A percentile compares a stretch with the other conserved stretches of the same genome.
Evolutionary conservation across 768 basidiomycete species (phyloP).

Genomic region (Macrolepiota dolichaula): DNA sequence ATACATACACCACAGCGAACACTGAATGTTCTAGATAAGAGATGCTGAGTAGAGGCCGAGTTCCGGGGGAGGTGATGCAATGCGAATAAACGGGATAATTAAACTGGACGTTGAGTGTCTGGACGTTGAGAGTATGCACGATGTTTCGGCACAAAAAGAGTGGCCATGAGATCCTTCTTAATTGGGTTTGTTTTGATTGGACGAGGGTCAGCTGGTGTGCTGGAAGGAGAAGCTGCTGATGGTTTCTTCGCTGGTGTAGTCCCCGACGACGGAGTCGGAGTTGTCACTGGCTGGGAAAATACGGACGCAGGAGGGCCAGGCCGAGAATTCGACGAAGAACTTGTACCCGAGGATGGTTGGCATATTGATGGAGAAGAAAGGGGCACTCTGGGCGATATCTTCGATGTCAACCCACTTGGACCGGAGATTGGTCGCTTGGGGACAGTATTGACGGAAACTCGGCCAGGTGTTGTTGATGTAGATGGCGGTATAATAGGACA

Average conservation of each 20-base stretch:
- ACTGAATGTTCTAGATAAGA: conserved; percentile 13
- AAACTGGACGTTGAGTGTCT: conserved; percentile 42
- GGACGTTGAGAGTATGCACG: conserved; percentile 58
- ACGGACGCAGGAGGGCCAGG: background rate
- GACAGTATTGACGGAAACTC: conserved; percentile 51
- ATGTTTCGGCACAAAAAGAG: conserved; percentile 74
- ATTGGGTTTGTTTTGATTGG: conserved; percentile 33
- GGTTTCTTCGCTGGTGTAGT: background rate
- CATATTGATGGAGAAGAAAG: conserved; percentile 10
- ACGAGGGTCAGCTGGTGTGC: conserved; percentile 22
- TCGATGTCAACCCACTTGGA: conserved; percentile 13
- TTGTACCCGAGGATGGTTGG: conserved; percentile 11
- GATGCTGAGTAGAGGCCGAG: conserved; percentile 7
- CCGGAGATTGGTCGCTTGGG: conserved; percentile 30
- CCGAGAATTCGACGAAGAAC: background rate
- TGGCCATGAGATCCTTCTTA: conserved; percentile 64
- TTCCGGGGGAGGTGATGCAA: conserved; percentile 15
- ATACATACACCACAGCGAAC: conserved; percentile 1
- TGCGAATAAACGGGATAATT: background rate
- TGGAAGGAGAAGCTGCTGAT: conserved; percentile 14
- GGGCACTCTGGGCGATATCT: conserved; percentile 14
- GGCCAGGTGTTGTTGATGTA: conserved; percentile 30
- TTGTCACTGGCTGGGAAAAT: background rate
- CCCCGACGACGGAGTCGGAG: conserved; percentile 2
- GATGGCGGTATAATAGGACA: conserved; percentile 32